phyloP scores from a whole-genome alignment of 208 protist species.

The Acanthamoeba lugdunensis region DNA sequence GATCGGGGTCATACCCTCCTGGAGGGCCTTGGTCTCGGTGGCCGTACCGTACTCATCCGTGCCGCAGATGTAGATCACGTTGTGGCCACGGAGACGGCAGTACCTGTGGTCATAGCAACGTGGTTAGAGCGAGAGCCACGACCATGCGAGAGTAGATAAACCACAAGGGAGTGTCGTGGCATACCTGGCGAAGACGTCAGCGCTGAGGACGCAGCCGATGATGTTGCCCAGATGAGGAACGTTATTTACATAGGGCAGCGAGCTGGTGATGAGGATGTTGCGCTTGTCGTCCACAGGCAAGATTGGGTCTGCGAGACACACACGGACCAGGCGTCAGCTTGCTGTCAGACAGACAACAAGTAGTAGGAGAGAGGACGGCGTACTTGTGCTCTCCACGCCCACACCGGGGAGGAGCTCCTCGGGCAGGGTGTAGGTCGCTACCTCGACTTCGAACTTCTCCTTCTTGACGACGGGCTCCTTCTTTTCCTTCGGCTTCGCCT shows the following conservation, averaged over 20 bases:
- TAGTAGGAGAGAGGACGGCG: not conserved
- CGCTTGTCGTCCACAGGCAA: slow-evolving; percentile 80
- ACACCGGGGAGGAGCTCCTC: slow-evolving; percentile 48
- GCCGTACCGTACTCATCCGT: slow-evolving; percentile 92
- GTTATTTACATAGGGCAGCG: slow-evolving; percentile 92
- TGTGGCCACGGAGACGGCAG: slow-evolving; percentile 86
- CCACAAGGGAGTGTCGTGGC: not conserved
- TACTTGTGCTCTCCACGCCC: slow-evolving; percentile 31
- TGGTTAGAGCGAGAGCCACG: no score
- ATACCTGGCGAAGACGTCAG: slow-evolving; percentile 88
- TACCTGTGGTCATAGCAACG: not conserved
- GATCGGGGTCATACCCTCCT: slow-evolving; percentile 85
- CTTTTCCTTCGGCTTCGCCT: slow-evolving; percentile 73
- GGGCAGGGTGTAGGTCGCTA: slow-evolving; percentile 38
- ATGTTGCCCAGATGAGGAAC: slow-evolving; percentile 92
- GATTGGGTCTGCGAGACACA: not conserved
- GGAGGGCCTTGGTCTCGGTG: slow-evolving; percentile 88
- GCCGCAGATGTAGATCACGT: slow-evolving; percentile 90
- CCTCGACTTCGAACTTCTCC: slow-evolving; percentile 34
- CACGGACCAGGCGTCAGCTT: not conserved
- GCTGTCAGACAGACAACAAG: not conserved
- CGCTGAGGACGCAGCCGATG: slow-evolving; percentile 89
- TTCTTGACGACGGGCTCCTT: slow-evolving; percentile 54
- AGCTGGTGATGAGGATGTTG: slow-evolving; percentile 90
- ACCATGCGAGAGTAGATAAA: not conserved